phyloP scores from a whole-genome alignment of 2,329 filamentous ascomycete species.

The Fusarium sambucinum region DNA sequence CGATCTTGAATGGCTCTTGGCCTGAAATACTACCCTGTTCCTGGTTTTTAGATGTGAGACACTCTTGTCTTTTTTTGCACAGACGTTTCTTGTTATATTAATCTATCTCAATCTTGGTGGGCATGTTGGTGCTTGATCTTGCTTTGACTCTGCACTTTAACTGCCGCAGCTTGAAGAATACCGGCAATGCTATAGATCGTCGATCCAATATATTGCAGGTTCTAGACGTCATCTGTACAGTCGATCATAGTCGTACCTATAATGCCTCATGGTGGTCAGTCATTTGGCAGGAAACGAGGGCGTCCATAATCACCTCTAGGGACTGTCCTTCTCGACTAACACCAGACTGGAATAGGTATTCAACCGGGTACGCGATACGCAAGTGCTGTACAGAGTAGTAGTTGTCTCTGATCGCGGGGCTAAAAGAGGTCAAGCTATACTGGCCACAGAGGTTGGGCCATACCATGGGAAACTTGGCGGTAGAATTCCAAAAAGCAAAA shows the following conservation, averaged over 20 bases:
- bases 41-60: conserved; percentile 3
- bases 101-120: not conserved
- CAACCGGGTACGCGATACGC: not conserved
- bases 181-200: not conserved
- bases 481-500: not conserved
- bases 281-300: not conserved
- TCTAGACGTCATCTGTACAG: not conserved
- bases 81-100: not conserved
- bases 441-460: not conserved
- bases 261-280: not conserved
- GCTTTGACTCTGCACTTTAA: not conserved
- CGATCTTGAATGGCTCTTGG: conserved; percentile 13
- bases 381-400: not conserved
- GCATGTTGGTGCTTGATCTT: not conserved
- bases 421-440: not conserved
- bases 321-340: too few species aligned
- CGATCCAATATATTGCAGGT: not conserved
- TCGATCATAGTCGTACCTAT: not conserved
- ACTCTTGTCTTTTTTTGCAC: not conserved
- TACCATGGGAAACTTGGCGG: not conserved
- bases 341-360: not conserved
- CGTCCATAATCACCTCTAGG: not conserved
- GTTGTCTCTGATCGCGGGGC: not conserved
- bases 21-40: not conserved
- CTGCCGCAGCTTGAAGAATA: not conserved